Conservation (phyloP, 768 basidiomycete species). For the Collybia nuda region DNA sequence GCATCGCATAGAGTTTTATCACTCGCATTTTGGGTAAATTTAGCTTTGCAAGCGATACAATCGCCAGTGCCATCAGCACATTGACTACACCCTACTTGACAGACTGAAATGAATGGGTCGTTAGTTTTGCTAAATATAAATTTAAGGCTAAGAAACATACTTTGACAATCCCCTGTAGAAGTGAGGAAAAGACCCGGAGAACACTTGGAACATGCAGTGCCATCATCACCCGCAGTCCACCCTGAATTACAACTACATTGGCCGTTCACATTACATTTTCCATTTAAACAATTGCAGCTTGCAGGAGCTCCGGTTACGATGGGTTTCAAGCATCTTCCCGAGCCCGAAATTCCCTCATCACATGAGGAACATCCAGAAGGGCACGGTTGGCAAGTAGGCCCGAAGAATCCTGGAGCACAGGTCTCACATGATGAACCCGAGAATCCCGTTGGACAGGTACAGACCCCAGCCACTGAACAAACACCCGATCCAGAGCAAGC, state of each 20-base stretch:
- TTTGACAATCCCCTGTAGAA: constrained; percentile 70
- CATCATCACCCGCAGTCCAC: constrained; percentile 69
- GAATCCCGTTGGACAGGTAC: constrained; percentile 73
- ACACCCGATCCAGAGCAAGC: constrained; percentile 72
- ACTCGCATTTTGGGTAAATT: constrained; percentile 65
- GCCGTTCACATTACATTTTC: constrained; percentile 65
- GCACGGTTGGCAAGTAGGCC: constrained; percentile 68
- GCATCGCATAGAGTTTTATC: constrained; percentile 68
- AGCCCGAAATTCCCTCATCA: constrained; percentile 78
- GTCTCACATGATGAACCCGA: constrained; percentile 78
- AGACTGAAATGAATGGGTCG: constrained; percentile 42
- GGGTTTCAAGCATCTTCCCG: constrained; percentile 66
- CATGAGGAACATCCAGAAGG: constrained; percentile 68
- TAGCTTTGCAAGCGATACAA: constrained; percentile 71
- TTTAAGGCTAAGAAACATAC: constrained; percentile 32
- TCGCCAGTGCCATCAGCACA: constrained; percentile 70
- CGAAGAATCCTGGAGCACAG: constrained; percentile 76
- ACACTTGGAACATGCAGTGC: constrained; percentile 78
- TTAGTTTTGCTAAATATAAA: constrained; percentile 5
- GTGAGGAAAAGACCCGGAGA: constrained; percentile 73
- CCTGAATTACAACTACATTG: constrained; percentile 78
- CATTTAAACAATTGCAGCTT: constrained; percentile 82
- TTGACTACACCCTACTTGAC: constrained; percentile 66
- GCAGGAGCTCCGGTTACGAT: constrained; percentile 51
- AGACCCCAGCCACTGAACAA: constrained; percentile 70